Base-by-base conservation (phyloP, 2,329 filamentous ascomycete genomes). In the Hortaea werneckii region DNA sequence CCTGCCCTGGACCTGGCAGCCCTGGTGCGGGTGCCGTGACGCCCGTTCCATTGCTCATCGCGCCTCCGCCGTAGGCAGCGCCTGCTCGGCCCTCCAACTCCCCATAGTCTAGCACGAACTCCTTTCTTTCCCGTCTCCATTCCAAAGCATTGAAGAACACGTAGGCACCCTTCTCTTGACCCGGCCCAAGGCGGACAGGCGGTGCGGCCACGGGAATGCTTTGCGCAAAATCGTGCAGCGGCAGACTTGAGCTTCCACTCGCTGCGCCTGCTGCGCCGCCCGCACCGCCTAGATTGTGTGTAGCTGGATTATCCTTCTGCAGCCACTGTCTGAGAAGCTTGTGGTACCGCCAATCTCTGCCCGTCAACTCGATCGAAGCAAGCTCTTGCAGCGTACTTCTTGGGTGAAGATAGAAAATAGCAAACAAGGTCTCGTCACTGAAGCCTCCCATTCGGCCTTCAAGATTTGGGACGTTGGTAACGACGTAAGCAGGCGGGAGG, bases 401-500 rank as follows among this genome's bases (percentile, higher is more conserved):
- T 10, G 80, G 79, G 67, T 78, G 76, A 51, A 78, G 79, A 65
- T 83, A 84, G 69, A 84, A 84, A 48, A 83, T 81, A 58, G 78
- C 80, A 59, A 84, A 81, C 4, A 84, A 68, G 0, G 80, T 83
- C 59, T 84, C 80, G 43, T 66, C 63, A 30, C 60, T 61, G 48
- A 66, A 59, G 9, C 58, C 58, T 29, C 48, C 48, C 46, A 65
- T 61, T 28, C 63, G 49, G 20, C 49, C 43, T 11, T 76, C 71
- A 20, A 83, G 66, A 6, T 76, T 72, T 42, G 80, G 80, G 8
- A 83, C 79, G 55, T 83, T 84, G 46, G 73, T 76, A 7, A 84
- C 80, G 8, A 72, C 78, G 59, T 84, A 84, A 48, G 79, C 82
- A 35, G 71, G 67, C 4, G 80, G 80, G 7, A 83, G 66, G 7